phyloP scores from a whole-genome alignment of 2,329 filamentous ascomycete species.

The Penicillium sp. region DNA sequence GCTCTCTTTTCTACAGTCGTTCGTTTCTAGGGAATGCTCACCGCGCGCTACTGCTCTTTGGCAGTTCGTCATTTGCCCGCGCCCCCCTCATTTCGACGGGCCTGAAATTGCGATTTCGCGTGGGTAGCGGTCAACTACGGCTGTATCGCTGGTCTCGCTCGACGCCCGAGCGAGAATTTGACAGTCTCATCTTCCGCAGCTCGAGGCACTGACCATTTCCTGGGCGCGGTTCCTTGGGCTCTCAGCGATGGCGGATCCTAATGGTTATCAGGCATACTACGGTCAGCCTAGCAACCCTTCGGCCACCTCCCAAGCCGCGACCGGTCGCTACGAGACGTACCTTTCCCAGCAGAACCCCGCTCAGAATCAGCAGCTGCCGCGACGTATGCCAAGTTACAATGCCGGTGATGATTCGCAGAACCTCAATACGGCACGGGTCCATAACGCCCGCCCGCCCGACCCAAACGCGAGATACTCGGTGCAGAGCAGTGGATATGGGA shows the following conservation, averaged over 20 bases:
- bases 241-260: conserved; percentile 56
- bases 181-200: neutral
- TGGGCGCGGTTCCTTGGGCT: neutral
- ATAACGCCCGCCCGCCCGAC: conserved; percentile 38
- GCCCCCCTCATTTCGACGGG: conserved; percentile 12
- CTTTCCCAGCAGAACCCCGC: conserved; percentile 43
- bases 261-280: conserved; percentile 53
- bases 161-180: neutral
- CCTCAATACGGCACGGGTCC: conserved; percentile 37
- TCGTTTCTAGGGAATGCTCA: conserved; percentile 16
- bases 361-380: conserved; percentile 45
- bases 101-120: conserved; percentile 1
- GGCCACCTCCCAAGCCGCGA: conserved; percentile 30
- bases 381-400: conserved; percentile 71
- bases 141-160: neutral
- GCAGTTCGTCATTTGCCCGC: conserved; percentile 14
- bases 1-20: neutral
- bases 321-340: conserved; percentile 45
- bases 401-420: conserved; percentile 70
- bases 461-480: conserved; percentile 37
- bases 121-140: neutral
- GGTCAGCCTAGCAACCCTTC: conserved; percentile 36
- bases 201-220: neutral
- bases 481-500: conserved; percentile 38
- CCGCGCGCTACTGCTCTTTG: conserved; percentile 4